phyloP scores from a whole-genome alignment of 208 protist species.

The Trypanosoma avium region DNA sequence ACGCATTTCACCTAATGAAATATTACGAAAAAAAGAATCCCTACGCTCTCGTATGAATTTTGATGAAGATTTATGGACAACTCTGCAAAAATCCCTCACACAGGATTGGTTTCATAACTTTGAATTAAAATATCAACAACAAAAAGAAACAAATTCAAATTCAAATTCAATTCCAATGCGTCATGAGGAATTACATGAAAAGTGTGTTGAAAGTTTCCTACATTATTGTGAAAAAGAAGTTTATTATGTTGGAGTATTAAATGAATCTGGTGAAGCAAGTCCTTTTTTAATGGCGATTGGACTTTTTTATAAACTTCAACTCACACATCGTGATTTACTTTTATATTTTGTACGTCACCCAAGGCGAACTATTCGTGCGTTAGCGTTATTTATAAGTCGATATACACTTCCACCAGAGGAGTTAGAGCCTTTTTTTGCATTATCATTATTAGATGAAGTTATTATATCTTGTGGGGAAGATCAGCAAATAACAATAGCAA shows the following conservation, averaged over 20 bases:
- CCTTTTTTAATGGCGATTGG: conserved; percentile 74
- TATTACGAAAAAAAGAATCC: conserved; percentile 48
- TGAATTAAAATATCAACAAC: conserved; percentile 19
- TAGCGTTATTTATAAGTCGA: conserved; percentile 71
- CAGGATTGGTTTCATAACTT: conserved; percentile 30
- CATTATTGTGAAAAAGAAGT: conserved; percentile 69
- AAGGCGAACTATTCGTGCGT: conserved; percentile 62
- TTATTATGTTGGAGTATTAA: conserved; percentile 69
- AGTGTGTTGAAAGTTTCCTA: conserved; percentile 54
- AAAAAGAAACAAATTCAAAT: conserved; percentile 5
- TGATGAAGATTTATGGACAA: conserved; percentile 65
- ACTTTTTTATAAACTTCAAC: conserved; percentile 35
- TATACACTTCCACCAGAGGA: conserved; percentile 76
- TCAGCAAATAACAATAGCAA: conserved; percentile 43
- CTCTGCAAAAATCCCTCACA: conserved; percentile 31
- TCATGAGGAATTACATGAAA: conserved; percentile 45
- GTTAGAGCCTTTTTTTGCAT: conserved; percentile 55
- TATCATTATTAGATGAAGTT: conserved; percentile 65
- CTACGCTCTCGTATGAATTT: conserved; percentile 57
- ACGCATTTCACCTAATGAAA: conserved; percentile 41
- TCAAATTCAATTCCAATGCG: conserved; percentile 33
- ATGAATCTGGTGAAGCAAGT: conserved; percentile 68
- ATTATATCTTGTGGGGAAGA: conserved; percentile 66
- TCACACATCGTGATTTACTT: conserved; percentile 58
- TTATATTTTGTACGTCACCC: conserved; percentile 65